Evolutionary conservation across 495 filamentous ascomycete genomes (phyloP).

Genomic region (Penicillium cinerascens): DNA sequence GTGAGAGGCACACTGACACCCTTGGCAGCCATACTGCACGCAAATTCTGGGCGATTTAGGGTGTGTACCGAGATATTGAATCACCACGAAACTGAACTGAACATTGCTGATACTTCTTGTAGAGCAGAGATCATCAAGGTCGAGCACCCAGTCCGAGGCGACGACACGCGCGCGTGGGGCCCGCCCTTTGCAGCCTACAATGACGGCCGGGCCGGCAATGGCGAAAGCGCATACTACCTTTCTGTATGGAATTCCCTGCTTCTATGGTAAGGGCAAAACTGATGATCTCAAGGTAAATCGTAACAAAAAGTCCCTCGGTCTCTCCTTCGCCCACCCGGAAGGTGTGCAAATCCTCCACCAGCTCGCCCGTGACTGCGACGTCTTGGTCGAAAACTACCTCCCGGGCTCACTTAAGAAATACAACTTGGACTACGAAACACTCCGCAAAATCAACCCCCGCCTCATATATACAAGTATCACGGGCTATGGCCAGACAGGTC

Average conservation of each 20-base stretch:
- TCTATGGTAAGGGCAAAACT: too few species aligned
- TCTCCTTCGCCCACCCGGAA: slow-evolving; percentile 76
- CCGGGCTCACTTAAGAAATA: slow-evolving; percentile 85
- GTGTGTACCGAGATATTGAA: slow-evolving; percentile 51
- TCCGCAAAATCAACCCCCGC: slow-evolving; percentile 71
- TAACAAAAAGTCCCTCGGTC: slow-evolving; percentile 88
- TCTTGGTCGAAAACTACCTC: slow-evolving; percentile 93
- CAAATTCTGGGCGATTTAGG: slow-evolving; percentile 96
- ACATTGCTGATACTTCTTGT: background rate
- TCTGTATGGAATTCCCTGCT: slow-evolving; percentile 55
- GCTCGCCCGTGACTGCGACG: slow-evolving; percentile 75
- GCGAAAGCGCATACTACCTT: slow-evolving; percentile 94
- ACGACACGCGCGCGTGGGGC: slow-evolving; percentile 95
- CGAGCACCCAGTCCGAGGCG: slow-evolving; percentile 85
- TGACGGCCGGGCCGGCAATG: slow-evolving; percentile 50
- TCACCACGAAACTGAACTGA: too few species aligned
- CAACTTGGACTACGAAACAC: slow-evolving; percentile 70
- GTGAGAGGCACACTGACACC: background rate
- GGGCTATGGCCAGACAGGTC: slow-evolving; percentile 83
- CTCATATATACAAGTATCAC: slow-evolving; percentile 63
- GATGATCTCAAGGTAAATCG: slow-evolving; percentile 60
- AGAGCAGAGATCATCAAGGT: slow-evolving; percentile 97
- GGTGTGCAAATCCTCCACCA: slow-evolving; percentile 80
- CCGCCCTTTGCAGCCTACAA: slow-evolving; percentile 84
- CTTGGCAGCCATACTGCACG: slow-evolving; percentile 82